Conservation (phyloP, 108 stramenopile genomes). For the Cyclotella atomus region DNA sequence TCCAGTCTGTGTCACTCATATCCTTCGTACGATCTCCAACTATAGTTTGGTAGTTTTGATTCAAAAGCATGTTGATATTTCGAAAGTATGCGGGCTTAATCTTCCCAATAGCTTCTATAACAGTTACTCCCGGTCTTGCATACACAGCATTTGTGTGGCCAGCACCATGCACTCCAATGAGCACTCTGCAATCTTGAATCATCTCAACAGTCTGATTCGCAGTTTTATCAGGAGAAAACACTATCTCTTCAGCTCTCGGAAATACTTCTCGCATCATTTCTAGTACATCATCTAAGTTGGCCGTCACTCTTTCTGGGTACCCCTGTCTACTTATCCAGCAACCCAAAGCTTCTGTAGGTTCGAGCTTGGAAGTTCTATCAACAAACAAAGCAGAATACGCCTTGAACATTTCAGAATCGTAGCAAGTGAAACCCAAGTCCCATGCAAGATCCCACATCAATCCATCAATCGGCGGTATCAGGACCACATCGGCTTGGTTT, state of each 20-base stretch:
- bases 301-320: not conserved
- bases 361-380: not conserved
- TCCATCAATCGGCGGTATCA: constrained; percentile 4
- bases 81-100: constrained; percentile 1
- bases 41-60: constrained; percentile 11
- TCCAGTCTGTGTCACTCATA: not conserved
- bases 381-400: constrained; percentile 5
- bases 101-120: constrained; percentile 11
- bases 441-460: constrained; percentile 21
- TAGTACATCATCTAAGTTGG: not conserved
- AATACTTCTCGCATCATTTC: constrained; percentile 14
- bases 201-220: not conserved
- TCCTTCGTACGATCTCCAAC: not conserved
- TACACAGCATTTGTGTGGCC: constrained; percentile 13
- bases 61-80: constrained; percentile 18
- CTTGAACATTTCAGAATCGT: constrained; percentile 12
- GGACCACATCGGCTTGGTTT: not conserved
- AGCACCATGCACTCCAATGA: constrained; percentile 11
- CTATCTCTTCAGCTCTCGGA: not conserved
- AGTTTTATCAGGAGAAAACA: not conserved
- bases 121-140: constrained; percentile 11
- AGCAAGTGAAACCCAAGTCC: constrained; percentile 6
- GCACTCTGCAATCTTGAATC: constrained; percentile 3
- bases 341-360: constrained; percentile 4
- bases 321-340: constrained; percentile 10